Percentiles rank a stretch among this genome's conserved stretches.
Conservation (phyloP, 106 monocot species). For the Gastrodia elata region DNA sequence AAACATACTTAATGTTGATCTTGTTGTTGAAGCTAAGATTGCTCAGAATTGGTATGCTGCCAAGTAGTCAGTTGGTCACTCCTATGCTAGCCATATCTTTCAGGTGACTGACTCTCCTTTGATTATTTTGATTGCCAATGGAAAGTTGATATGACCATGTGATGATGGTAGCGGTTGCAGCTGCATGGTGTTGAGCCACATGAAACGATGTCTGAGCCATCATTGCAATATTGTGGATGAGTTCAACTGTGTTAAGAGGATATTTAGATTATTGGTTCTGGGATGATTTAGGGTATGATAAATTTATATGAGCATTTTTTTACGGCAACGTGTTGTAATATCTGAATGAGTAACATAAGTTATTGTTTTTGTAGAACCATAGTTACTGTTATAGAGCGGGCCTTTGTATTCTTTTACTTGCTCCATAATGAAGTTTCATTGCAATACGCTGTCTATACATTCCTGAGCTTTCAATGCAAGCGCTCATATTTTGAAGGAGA, state of each 20-base stretch:
- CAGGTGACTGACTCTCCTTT: neutral
- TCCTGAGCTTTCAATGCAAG: too few relatives aligned
- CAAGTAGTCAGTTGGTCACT: conserved; percentile 33
- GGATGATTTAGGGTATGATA: too few relatives aligned
- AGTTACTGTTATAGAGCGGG: too few relatives aligned
- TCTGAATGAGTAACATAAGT: too few relatives aligned
- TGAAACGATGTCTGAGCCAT: neutral
- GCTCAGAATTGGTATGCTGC: conserved; percentile 92
- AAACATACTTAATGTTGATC: conserved; percentile 68
- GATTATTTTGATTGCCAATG: neutral
- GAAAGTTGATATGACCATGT: neutral
- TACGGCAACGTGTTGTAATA: too few relatives aligned
- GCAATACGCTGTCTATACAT: too few relatives aligned
- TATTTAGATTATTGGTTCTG: neutral
- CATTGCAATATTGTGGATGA: neutral
- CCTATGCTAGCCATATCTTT: neutral
- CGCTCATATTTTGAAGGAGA: too few relatives aligned
- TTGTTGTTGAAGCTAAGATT: conserved; percentile 87
- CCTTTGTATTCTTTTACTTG: too few relatives aligned
- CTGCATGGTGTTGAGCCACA: neutral
- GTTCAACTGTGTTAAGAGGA: neutral
- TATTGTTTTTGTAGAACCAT: too few relatives aligned
- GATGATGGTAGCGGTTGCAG: neutral
- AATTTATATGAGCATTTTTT: too few relatives aligned
- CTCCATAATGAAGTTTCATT: too few relatives aligned